These are phyloP conservation scores for Leccinellum luteum DNA, from an alignment of 768 basidiomycete species.

Conservation along the genomic window DNA sequence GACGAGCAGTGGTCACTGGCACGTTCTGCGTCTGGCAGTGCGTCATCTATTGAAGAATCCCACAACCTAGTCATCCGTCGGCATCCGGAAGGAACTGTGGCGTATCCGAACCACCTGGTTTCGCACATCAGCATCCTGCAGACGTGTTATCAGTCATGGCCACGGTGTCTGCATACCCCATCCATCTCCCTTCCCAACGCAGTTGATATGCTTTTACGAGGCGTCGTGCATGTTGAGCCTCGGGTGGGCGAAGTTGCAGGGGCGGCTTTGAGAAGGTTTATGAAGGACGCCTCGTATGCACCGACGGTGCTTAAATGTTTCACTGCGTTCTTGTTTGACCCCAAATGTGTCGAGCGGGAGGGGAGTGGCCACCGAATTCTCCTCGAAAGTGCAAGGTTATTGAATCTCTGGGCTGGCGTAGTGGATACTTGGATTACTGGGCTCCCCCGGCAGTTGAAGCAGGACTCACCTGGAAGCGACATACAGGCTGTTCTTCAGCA, in stretches of 20 bases:
- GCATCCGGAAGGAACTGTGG: constrained; percentile 60
- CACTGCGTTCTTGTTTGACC: constrained; percentile 72
- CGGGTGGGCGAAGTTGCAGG: constrained; percentile 64
- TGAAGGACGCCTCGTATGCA: constrained; percentile 56
- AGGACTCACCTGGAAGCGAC: constrained; percentile 41
- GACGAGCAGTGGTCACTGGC: constrained; percentile 80
- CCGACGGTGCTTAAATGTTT: constrained; percentile 60
- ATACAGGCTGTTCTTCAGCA: constrained; percentile 42
- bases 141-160: constrained; percentile 81
- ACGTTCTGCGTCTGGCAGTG: constrained; percentile 35
- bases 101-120: constrained; percentile 59
- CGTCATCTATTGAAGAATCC: constrained; percentile 63
- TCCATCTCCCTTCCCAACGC: constrained; percentile 54
- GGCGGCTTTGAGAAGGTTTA: constrained; percentile 68
- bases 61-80: constrained; percentile 65
- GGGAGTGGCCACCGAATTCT: constrained; percentile 60
- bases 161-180: constrained; percentile 66
- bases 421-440: constrained; percentile 66
- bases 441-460: constrained; percentile 39
- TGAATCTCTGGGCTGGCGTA: constrained; percentile 71
- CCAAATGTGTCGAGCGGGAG: constrained; percentile 59
- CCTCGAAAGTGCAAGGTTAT: constrained; percentile 63
- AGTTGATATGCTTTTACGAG: constrained; percentile 76
- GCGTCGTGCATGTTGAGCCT: constrained; percentile 85
- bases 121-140: constrained; percentile 72